Base-by-base conservation (phyloP, 768 basidiomycete species). In the Suillus subaureus region DNA sequence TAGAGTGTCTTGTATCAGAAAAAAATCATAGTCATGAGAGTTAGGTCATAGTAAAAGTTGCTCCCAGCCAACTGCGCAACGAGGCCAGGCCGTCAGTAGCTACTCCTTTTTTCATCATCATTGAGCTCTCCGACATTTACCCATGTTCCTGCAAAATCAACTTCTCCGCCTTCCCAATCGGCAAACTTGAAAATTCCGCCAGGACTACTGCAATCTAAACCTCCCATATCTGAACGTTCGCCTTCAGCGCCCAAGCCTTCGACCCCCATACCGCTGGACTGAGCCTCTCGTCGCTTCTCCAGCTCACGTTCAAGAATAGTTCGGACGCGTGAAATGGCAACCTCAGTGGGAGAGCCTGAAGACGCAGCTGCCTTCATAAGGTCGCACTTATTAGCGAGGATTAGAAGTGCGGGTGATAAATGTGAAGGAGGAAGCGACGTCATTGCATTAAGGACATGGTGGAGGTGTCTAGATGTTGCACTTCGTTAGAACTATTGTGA, bases 101-200 rank as follows among this genome's bases (percentile, higher is more conserved):
- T 5, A 56, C 68, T 31, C 67, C 67, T 69, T 69, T 86, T 84
- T 67, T 80, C 81, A 13, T 79, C 79, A 12, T 73, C 74, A 43
- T 74, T 72, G 52, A 61, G 42, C 47, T 72, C 73, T 55, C 77
- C 79, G 15, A 80, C 73, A 12, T 61, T 71, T 9, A 84, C 81
- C 64, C 84, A 90, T 0, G 87, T 89, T 33, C 86, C 89, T 40
- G 89, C 66, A 70, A 93, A 90, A 1, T 80, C 73, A 23, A 93
- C 79, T n/a, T 92, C 88, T 9, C 93, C 93, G 3, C 92, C 93
- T 69, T 94, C 93, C 93, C 93, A 95, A 51, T 89, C 87, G 4
- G 82, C 83, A 70, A 94, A 94, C 69, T 81, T 88, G 81, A 95
- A 95, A 23, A 78, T 67, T 0, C 82, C 84, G 16, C 82, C 84